Conservation (phyloP, 306 rosid genomes). For the Casuarina glauca region DNA sequence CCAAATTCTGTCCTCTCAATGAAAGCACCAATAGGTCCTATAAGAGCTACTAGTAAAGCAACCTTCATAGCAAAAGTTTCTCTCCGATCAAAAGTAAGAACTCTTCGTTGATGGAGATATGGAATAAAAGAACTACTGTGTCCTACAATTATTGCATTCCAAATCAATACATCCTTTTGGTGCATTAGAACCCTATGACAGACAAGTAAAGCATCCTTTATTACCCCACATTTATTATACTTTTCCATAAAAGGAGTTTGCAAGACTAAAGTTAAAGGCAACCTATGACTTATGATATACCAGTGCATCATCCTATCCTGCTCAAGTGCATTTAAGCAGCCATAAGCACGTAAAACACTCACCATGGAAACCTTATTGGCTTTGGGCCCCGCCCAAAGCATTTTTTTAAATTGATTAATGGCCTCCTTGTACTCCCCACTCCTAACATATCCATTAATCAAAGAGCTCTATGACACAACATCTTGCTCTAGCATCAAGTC, state of each 20-base stretch:
- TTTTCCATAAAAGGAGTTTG: slow-evolving; percentile 77
- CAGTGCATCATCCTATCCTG: slow-evolving; percentile 55
- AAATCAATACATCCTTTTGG: slow-evolving; percentile 60
- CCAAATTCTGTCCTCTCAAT: too few species aligned
- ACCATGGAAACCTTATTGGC: slow-evolving; percentile 81
- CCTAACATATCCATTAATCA: slow-evolving; percentile 70
- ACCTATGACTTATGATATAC: slow-evolving; percentile 44
- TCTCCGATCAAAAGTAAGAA: too few species aligned
- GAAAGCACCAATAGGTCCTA: too few species aligned
- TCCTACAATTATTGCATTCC: slow-evolving; percentile 85
- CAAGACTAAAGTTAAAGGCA: slow-evolving; percentile 56
- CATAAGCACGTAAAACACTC: slow-evolving; percentile 71
- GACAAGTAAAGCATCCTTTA: slow-evolving; percentile 60
- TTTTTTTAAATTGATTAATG: slow-evolving; percentile 53
- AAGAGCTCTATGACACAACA: slow-evolving; percentile 79
- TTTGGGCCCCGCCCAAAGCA: slow-evolving; percentile 47
- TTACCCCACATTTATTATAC: slow-evolving; percentile 85
- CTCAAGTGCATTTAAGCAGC: slow-evolving; percentile 71
- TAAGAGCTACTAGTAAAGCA: too few species aligned
- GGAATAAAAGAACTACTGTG: too few species aligned
- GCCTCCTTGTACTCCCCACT: slow-evolving; percentile 59
- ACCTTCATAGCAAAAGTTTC: too few species aligned
- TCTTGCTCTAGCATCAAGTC: slow-evolving; percentile 59
- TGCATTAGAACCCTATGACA: slow-evolving; percentile 40
- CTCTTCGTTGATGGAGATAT: too few species aligned